These are phyloP conservation scores for Salix dunnii DNA, from an alignment of 345 rosid species.

Conservation along the genomic window DNA sequence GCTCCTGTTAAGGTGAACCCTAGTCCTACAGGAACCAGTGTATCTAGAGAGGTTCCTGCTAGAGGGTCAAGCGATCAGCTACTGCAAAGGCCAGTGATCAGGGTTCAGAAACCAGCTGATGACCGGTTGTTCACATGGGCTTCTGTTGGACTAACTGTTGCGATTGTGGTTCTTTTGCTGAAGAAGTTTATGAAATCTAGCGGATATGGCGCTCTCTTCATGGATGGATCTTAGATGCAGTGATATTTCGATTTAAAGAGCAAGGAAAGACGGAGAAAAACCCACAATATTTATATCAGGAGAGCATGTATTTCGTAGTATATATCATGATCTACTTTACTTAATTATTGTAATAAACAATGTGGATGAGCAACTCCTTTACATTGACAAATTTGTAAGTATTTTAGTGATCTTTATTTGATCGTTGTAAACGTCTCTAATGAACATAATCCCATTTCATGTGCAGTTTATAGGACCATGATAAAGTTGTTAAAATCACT, in stretches of 20 bases:
- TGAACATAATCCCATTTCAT: not conserved
- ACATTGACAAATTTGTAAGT: not conserved
- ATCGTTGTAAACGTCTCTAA: too few relatives aligned
- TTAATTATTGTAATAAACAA: slow-evolving; percentile 26
- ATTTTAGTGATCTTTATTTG: too few relatives aligned
- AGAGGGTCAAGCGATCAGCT: slow-evolving; percentile 18
- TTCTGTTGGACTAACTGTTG: slow-evolving; percentile 78
- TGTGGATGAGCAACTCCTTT: not conserved
- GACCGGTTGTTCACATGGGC: slow-evolving; percentile 84
- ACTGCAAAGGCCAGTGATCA: slow-evolving; percentile 31
- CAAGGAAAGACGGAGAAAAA: not conserved
- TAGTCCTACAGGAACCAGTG: slow-evolving; percentile 24
- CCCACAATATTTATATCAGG: not conserved
- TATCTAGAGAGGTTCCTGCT: slow-evolving; percentile 34
- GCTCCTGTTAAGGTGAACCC: slow-evolving; percentile 34
- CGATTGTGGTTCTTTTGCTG: slow-evolving; percentile 77
- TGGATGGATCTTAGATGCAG: slow-evolving; percentile 63
- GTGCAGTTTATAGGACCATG: not conserved
- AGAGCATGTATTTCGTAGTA: not conserved
- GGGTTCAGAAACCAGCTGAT: slow-evolving; percentile 64
- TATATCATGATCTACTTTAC: not conserved
- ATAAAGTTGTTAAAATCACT: too few relatives aligned
- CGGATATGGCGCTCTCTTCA: slow-evolving; percentile 70
- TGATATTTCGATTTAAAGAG: not conserved
- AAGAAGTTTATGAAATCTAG: slow-evolving; percentile 81